A percentile compares a stretch with the other conserved stretches of the same genome.
Evolutionary conservation across 768 basidiomycete genomes (phyloP).

Genomic region (Termitomyces sp.): DNA sequence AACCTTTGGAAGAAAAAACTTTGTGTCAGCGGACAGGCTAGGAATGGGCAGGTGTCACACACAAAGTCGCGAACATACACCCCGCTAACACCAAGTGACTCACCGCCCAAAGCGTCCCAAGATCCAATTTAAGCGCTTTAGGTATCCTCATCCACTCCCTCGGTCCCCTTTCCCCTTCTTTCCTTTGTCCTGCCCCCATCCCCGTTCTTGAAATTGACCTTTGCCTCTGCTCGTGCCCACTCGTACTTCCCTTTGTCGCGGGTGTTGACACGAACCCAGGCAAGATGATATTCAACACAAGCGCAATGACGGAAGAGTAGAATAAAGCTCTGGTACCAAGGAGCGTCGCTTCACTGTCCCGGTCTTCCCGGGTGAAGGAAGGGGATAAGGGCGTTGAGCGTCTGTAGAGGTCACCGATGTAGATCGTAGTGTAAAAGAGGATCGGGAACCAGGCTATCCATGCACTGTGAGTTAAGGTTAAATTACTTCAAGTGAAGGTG

Average conservation of each 20-base stretch:
- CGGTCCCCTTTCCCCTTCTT: background rate
- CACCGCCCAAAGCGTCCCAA: conserved; percentile 73
- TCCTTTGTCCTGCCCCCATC: background rate
- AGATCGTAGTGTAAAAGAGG: conserved; percentile 83
- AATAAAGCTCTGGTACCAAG: conserved; percentile 84
- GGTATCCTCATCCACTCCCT: conserved; percentile 25
- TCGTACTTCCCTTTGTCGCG: conserved; percentile 3
- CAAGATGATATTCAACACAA: conserved; percentile 62
- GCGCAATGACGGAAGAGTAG: conserved; percentile 64
- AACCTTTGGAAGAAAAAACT: conserved; percentile 41
- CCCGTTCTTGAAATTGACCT: background rate
- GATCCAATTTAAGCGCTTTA: conserved; percentile 48
- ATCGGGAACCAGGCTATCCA: conserved; percentile 94
- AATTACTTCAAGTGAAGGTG: background rate
- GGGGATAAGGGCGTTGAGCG: conserved; percentile 27
- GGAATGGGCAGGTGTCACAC: conserved; percentile 26
- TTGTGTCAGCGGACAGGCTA: background rate
- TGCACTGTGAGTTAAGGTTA: conserved; percentile 34
- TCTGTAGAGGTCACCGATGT: conserved; percentile 85
- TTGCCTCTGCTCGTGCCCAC: background rate
- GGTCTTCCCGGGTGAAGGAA: conserved; percentile 18
- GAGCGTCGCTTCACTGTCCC: conserved; percentile 70
- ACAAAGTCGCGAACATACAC: conserved; percentile 86
- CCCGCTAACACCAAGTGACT: conserved; percentile 68
- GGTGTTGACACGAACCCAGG: conserved; percentile 53